Evolutionary conservation across 1,139 yeast genomes (phyloP).

Genomic region (Geotrichum citri-aurantii): DNA sequence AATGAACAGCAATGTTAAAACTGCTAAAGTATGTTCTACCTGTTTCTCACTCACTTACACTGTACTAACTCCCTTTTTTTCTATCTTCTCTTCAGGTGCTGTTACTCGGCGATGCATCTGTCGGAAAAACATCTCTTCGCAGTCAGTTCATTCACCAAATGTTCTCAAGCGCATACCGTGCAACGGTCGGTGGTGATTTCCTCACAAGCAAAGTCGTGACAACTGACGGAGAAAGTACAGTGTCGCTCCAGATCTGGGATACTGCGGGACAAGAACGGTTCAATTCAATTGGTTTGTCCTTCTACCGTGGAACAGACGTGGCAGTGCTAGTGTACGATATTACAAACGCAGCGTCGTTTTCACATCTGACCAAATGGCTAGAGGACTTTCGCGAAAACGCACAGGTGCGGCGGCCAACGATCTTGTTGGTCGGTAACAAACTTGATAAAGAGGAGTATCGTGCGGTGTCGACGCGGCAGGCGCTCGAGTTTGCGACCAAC

Average conservation of each 20-base stretch:
- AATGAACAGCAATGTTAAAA: constrained; percentile 8
- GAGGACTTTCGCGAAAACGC: constrained; percentile 47
- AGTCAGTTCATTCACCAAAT: constrained; percentile 55
- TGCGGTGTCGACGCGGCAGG: constrained; percentile 22
- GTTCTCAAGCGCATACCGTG: constrained; percentile 54
- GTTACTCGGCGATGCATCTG: constrained; percentile 55
- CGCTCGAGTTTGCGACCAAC: constrained; percentile 21
- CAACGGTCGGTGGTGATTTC: constrained; percentile 60
- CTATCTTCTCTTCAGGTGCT: constrained; percentile 40
- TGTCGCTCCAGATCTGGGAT: constrained; percentile 56
- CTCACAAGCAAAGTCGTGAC: constrained; percentile 42
- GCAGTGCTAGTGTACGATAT: constrained; percentile 54
- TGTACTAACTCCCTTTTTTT: not conserved
- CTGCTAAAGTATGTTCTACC: constrained; percentile 11
- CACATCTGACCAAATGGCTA: constrained; percentile 50
- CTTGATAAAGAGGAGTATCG: constrained; percentile 36
- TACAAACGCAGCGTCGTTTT: constrained; percentile 47
- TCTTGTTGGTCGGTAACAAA: constrained; percentile 54
- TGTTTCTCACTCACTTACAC: not conserved
- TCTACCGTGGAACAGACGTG: constrained; percentile 57
- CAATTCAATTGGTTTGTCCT: constrained; percentile 54
- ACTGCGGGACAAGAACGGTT: constrained; percentile 65
- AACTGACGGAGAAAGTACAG: constrained; percentile 25
- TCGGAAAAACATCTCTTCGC: constrained; percentile 57
- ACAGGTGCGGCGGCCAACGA: constrained; percentile 46